phyloP scores from a whole-genome alignment of 2,329 filamentous ascomycete genomes.

The Cladosporium sp. region DNA sequence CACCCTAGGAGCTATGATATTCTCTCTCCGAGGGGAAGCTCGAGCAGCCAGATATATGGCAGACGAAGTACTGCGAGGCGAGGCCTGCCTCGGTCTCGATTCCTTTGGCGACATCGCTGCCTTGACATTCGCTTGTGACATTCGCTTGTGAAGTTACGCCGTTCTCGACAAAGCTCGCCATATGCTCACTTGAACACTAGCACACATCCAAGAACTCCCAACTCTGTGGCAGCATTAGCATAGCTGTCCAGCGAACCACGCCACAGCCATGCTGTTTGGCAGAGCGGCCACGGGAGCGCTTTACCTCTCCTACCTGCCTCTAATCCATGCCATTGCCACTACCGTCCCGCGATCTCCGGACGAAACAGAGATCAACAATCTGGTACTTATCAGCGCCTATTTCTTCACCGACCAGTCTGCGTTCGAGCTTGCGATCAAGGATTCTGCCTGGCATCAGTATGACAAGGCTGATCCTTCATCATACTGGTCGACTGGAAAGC shows the following conservation, averaged over 20 bases:
- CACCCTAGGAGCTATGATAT: not conserved
- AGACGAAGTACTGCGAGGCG: not conserved
- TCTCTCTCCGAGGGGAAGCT: not conserved
- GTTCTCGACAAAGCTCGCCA: not conserved
- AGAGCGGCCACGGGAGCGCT: not conserved
- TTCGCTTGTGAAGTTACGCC: not conserved
- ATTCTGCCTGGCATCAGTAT: constrained; percentile 4
- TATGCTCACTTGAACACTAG: not conserved
- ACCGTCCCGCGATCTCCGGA: not conserved
- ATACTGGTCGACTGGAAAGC: constrained; percentile 2
- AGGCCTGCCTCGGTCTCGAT: not conserved
- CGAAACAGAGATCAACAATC: not conserved
- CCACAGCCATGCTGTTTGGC: not conserved
- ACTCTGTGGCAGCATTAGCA: not conserved
- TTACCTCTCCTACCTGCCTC: not conserved
- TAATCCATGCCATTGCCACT: not conserved
- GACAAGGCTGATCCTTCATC: not conserved
- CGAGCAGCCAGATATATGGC: not conserved
- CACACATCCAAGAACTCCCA: not conserved
- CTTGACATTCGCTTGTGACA: not conserved
- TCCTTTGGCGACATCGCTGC: not conserved
- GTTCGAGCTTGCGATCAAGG: not conserved
- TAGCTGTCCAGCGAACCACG: not conserved
- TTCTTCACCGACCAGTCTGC: not conserved
- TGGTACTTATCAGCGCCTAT: constrained; percentile 9